Conservation (phyloP, 164 flowering plant genomes). For the Vitis vinifera region ASM3070453v1 NC_081807.1:9318001-9318500, state of each 20-base stretch:
- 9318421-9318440: neutral
- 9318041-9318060: slow-evolving; percentile 85
- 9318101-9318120: slow-evolving; percentile 57
- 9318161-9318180: neutral
- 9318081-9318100: slow-evolving; percentile 98
- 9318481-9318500: too few species aligned
- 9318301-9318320: too few species aligned
- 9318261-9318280: too few species aligned
- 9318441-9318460: neutral
- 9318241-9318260: neutral
- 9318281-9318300: too few species aligned
- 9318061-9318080: slow-evolving; percentile 83
- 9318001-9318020: slow-evolving; percentile 90
- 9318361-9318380: too few species aligned
- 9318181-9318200: slow-evolving; percentile 8
- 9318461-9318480: neutral
- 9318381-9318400: too few species aligned
- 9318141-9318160: too few species aligned
- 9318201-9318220: too few species aligned
- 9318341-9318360: too few species aligned
- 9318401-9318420: neutral
- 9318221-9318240: slow-evolving; percentile 9
- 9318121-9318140: neutral
- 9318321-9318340: too few species aligned
- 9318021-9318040: slow-evolving; percentile 91